These are phyloP conservation scores for Boletus reticuloceps DNA, from an alignment of 768 basidiomycete species.

Conservation along the genomic window DNA sequence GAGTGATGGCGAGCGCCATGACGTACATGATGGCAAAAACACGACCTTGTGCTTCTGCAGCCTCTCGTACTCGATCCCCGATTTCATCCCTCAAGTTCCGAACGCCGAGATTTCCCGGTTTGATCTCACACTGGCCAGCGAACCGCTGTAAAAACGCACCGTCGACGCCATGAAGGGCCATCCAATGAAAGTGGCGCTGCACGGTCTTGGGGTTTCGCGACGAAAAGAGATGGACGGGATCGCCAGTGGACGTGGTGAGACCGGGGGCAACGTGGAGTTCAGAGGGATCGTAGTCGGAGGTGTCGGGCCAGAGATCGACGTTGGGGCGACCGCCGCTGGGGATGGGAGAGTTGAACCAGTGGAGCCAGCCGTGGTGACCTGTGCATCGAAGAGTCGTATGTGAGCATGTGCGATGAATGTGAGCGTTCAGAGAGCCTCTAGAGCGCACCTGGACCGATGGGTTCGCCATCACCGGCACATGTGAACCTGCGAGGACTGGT, in stretches of 20 bases:
- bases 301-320: constrained; percentile 79
- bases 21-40: constrained; percentile 84
- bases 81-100: constrained; percentile 69
- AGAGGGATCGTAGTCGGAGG: constrained; percentile 63
- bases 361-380: constrained; percentile 83
- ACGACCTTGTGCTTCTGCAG: constrained; percentile 76
- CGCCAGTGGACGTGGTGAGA: constrained; percentile 51
- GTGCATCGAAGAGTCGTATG: not conserved
- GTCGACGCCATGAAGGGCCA: constrained; percentile 78
- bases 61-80: constrained; percentile 65
- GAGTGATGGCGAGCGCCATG: not conserved
- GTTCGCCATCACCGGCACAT: constrained; percentile 65
- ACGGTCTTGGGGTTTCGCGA: constrained; percentile 76
- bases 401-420: not conserved
- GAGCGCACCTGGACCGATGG: constrained; percentile 54
- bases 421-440: too few relatives aligned
- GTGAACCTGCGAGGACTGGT: constrained; percentile 54
- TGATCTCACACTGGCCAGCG: constrained; percentile 59
- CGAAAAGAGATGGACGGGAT: constrained; percentile 72
- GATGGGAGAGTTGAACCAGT: constrained; percentile 76
- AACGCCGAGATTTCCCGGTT: constrained; percentile 54
- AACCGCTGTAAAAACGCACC: constrained; percentile 84
- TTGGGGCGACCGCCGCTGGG: constrained; percentile 68
- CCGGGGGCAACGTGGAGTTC: constrained; percentile 74
- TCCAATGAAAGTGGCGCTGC: constrained; percentile 58